Conservation (phyloP, 2,329 filamentous ascomycete genomes). For the Ascochyta fabae region DNA sequence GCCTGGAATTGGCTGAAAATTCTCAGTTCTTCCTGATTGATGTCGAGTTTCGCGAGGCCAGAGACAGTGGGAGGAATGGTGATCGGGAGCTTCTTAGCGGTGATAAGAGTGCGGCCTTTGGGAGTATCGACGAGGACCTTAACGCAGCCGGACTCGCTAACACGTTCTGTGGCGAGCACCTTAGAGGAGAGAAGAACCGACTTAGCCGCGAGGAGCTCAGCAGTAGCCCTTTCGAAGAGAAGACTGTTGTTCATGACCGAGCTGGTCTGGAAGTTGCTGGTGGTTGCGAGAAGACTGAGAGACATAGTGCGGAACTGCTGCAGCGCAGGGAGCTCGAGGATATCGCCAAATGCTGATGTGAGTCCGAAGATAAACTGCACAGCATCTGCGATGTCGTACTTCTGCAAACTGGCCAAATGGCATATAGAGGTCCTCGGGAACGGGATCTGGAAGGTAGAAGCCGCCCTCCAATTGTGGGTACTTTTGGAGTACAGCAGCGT, state of each 20-base stretch:
- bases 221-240: constrained; percentile 22
- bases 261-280: constrained; percentile 11
- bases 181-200: constrained; percentile 21
- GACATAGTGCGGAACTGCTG: constrained; percentile 14
- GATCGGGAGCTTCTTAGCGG: constrained; percentile 51
- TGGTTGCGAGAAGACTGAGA: constrained; percentile 4
- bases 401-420: constrained; percentile 58
- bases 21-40: constrained; percentile 41
- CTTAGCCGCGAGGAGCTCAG: constrained; percentile 13
- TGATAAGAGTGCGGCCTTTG: constrained; percentile 33
- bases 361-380: constrained; percentile 45
- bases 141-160: constrained; percentile 14
- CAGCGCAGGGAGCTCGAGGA: constrained; percentile 53
- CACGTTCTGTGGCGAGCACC: constrained; percentile 37
- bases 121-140: constrained; percentile 23
- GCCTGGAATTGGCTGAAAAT: constrained; percentile 50
- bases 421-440: constrained; percentile 57
- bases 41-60: constrained; percentile 46
- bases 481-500: constrained; percentile 31
- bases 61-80: constrained; percentile 51
- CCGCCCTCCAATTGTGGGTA: constrained; percentile 39
- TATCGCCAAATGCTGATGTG: constrained; percentile 39
- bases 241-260: constrained; percentile 33
- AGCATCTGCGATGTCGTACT: constrained; percentile 55
- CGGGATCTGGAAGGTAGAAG: constrained; percentile 54